Base-by-base conservation (phyloP, 768 basidiomycete genomes). In the Pulveroboletus sp. region DNA sequence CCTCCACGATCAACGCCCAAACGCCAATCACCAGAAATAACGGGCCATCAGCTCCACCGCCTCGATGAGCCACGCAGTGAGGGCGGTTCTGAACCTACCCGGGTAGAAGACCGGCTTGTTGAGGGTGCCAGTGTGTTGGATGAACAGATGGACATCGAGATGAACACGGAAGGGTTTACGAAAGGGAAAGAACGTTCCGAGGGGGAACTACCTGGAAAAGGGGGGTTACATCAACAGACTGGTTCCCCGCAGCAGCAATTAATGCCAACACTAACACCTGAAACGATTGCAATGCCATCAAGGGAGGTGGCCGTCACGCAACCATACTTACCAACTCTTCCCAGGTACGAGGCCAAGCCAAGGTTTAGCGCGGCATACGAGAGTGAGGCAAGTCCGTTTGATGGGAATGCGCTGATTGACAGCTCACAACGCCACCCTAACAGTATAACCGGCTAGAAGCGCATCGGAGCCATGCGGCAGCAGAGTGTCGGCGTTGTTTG, bases 401-500 rank as follows among this genome's bases (percentile, higher is more conserved):
- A 44, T 35, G 19, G 8, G 22, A 10, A 37, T 44, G 36, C 12
- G 19, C 1, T 51, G 39, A 49, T 41, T 37, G 45, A 47, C 32
- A 17, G 32, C 43, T 60, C 16, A 58, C 34, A 24, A 39, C 19
- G 13, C 12, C 1, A 13, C 13, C 12, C 26, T 24, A 45, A 7
- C 36, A 67, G 64, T 63, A 73, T 34, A 49, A 61, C 42, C 70
- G 69, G 14, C 40, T 74, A 12, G 71, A 73, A 49, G 57, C 59
- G 1, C 75, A 75, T 47, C 73, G 75, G 6, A 59, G 67, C 7
- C 65, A 66, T 46, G 67, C 74, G 13, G 65, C 68, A n/a, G 51
- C 64, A 16, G 76, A 79, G 45, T 70, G 74, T 45, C 57, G 65
- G 23, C 68, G 69, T 16, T 61, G 72, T 16, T 58, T 60, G n/a